These are phyloP conservation scores for Lactarius deliciosus DNA, from an alignment of 768 basidiomycete genomes.

Conservation along the genomic window DNA sequence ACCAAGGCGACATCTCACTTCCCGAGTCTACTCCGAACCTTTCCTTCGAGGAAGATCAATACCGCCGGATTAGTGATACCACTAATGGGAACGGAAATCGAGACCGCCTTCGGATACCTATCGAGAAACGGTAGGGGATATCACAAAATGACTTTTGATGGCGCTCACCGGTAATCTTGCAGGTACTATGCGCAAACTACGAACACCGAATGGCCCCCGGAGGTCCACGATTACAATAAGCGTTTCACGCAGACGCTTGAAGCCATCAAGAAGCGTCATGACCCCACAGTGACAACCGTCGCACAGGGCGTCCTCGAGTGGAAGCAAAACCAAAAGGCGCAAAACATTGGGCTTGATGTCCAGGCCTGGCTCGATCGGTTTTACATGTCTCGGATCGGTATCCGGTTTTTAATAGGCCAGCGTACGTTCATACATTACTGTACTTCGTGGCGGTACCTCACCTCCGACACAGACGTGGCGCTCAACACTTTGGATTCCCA, in stretches of 20 bases:
- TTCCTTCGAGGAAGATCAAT: slow-evolving; percentile 43
- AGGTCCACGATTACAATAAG: slow-evolving; percentile 90
- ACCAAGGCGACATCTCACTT: slow-evolving; percentile 48
- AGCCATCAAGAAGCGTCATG: slow-evolving; percentile 90
- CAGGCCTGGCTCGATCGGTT: slow-evolving; percentile 97
- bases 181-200: slow-evolving; percentile 86
- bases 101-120: slow-evolving; percentile 63
- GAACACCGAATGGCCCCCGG: slow-evolving; percentile 79
- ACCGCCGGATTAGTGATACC: slow-evolving; percentile 37
- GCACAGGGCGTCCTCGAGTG: slow-evolving; percentile 96
- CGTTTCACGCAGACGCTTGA: slow-evolving; percentile 86
- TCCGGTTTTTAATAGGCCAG: slow-evolving; percentile 95
- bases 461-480: slow-evolving; percentile 68
- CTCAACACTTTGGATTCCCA: slow-evolving; percentile 91
- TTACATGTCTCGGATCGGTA: slow-evolving; percentile 93
- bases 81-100: slow-evolving; percentile 43
- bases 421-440: slow-evolving; percentile 46
- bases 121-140: slow-evolving; percentile 70
- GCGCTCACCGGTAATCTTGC: slow-evolving; percentile 14
- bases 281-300: slow-evolving; percentile 96
- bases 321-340: slow-evolving; percentile 73
- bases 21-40: slow-evolving; percentile 84
- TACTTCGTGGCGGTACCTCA: neutral
- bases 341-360: slow-evolving; percentile 78
- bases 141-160: slow-evolving; percentile 2